Base-by-base conservation (phyloP, 2,329 filamentous ascomycete species). In the Cordyceps fumosorosea region DNA sequence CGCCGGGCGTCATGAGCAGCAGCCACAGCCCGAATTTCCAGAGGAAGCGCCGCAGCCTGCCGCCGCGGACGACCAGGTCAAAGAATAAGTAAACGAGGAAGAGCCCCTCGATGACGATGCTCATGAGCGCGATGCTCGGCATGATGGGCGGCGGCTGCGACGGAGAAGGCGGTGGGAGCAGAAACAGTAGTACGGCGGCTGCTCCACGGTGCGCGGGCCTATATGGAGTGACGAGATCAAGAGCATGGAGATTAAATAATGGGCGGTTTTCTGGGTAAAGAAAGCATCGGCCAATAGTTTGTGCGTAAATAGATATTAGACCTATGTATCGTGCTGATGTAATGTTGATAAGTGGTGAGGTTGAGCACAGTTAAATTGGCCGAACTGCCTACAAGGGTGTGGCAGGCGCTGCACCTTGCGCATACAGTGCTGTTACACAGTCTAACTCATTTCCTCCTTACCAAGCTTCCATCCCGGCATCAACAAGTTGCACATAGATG, bases 1-100 rank as follows among this genome's bases (percentile, higher is more conserved):
- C 45, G 47, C 56, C 48, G 2, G 56, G 56, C 47, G 29, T 10
- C 29, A 60, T 37, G 5, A 60, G 37, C 18, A 60, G 20, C 34
- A 52, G 22, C 44, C 45, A 60, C 16, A 60, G 56, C 16, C 29
- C 37, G 16, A 52, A 22, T 47, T 60, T 60, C 56, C 56, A 60
- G 24, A 60, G 24, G 48, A 60, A 52, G 24, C 56, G 56, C 11
- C 56, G 56, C 44, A 44, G 8, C 10, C 56, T 34, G 47, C 56
- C 56, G 29, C 34, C 45, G 56, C 56, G 56, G 24, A 59, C 34
- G 11, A 45, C 14, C 11, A 44, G 37, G 37, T 53, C 56, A 47
- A 44, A 32, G 47, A 60, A 53, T 34, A 60, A 32, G 34, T 53
- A 60, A 16, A 32, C 22, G 47, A 60, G 10, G 37, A 60, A 53